Evolutionary conservation across 2,329 filamentous ascomycete genomes (phyloP), one percentile per base, ranked within the genome.

Genomic region (Nemania sp.): DNA sequence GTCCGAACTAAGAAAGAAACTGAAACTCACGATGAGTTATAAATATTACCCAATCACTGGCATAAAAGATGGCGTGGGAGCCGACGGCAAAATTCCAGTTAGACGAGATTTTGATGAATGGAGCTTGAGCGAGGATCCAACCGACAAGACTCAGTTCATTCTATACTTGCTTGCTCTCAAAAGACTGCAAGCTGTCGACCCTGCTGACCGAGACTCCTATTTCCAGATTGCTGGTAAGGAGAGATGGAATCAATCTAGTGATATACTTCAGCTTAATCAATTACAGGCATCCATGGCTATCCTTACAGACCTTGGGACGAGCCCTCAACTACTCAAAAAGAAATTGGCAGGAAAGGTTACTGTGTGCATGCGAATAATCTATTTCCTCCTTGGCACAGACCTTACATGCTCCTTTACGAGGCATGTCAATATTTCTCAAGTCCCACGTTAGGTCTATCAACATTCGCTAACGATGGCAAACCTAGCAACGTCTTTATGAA

Each of bases 401-500:
- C 57, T 5, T 61, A 61, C 47, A 52, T 61, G 42, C 49, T 61
- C 9, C 56, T 61, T 30, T 61, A 52, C 34, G 58, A 61, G 55
- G 58, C 34, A 57, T 14, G 30, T 56, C 15, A 22, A 19, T 14
- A 30, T 7, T 22, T 26, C 12, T 33, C 17, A 12, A 15, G 5
- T 40, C 36, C 19, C 22, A 5, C 11, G 8, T n/a, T 40, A 37
- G 8, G 7, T 39, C 9, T 26, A 8, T 19, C n/a, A 20, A 17
- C 37, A 17, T n/a, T 39, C 15, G 36, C 50, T 57, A 24, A 56
- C 31, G 17, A 28, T 43, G 39, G 17, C 15, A 45, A 11, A 49
- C 31, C n/a, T 49, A 60, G 58, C 58, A 61, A 61, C 58, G 56
- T 46, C 41, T 61, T 15, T 59, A 61, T 22, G 58, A 61, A 34